Base-by-base conservation (phyloP, 164 flowering plant species). In the Brasenia schreberi region DNA sequence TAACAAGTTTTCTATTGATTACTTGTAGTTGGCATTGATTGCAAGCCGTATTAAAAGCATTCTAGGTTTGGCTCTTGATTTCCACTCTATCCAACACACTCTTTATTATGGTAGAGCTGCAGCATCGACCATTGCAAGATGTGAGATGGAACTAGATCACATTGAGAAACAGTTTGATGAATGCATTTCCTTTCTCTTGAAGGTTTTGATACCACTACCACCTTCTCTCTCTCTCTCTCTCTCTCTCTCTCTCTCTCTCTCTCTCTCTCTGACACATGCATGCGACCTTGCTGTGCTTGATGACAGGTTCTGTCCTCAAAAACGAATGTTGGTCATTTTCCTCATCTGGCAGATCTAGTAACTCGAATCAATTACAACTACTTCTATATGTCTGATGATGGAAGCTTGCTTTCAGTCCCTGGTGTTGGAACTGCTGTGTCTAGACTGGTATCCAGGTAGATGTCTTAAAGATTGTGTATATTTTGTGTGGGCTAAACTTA, bases 81-180 rank as follows among this genome's bases (percentile, higher is more conserved):
- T 95, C 80, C 85, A 92, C 68, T 76, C 88, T 19, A 63, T 87
- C 75, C 96, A 85, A 74, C 94, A 83, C 73, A 88, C 89, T 7
- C 72, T 88, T 23, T 78, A 81, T 67, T 84, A 87, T 60, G 86
- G 94, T 42, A 96, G 89, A 68, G 79, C 94, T 63, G 79, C 84
- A 71, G 83, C 91, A 64, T 84, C 92, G 60, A 82, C 86, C 75
- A 89, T 84, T 78, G 84, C 84, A 42, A 87, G 90, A 80, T 88
- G 97, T 60, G 96, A 89, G 69, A 81, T 77, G 86, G 97, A 95
- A 81, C 78, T 90, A 49, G 88, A 84, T n/a, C 71, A 92, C 42
- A 88, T 95, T 59, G 97, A 87, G 81, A 95, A 88, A 77, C 93
- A 92, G 74, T 95, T 92, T 67, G 96, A 92, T 73, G 97, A 95